phyloP scores from a whole-genome alignment of 345 rosid genomes.

The Erodium maritimum region DNA sequence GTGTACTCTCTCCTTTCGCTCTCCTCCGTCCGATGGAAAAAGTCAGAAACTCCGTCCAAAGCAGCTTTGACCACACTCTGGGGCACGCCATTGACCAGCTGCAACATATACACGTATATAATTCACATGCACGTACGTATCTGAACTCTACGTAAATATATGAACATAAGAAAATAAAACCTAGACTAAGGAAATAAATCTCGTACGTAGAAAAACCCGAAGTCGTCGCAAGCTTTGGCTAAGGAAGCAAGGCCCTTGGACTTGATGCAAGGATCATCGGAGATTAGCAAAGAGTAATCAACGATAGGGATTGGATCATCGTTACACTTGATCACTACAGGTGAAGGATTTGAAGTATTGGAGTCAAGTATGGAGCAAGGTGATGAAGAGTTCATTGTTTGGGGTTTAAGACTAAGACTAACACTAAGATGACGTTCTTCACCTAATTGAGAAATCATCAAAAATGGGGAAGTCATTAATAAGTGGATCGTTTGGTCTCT shows the following conservation, averaged over 20 bases:
- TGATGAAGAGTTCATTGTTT: too few relatives aligned
- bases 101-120: too few relatives aligned
- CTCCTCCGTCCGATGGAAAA: constrained; percentile 9
- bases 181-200: background rate
- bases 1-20: constrained; percentile 9
- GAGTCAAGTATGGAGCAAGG: too few relatives aligned
- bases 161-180: too few relatives aligned
- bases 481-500: too few relatives aligned
- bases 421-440: too few relatives aligned
- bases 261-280: constrained; percentile 10
- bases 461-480: too few relatives aligned
- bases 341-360: background rate
- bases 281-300: constrained; percentile 19
- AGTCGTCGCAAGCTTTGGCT: constrained; percentile 15
- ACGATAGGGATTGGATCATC: constrained; percentile 19
- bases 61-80: constrained; percentile 13
- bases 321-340: too few relatives aligned
- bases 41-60: constrained; percentile 13
- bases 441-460: too few relatives aligned
- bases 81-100: constrained; percentile 23
- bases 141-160: too few relatives aligned
- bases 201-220: constrained; percentile 22
- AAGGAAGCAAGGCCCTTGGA: constrained; percentile 13
- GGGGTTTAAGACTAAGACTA: too few relatives aligned
- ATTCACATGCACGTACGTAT: too few relatives aligned